Evolutionary conservation across 768 basidiomycete genomes (phyloP).

Genomic region (Termitomyces sp.): DNA sequence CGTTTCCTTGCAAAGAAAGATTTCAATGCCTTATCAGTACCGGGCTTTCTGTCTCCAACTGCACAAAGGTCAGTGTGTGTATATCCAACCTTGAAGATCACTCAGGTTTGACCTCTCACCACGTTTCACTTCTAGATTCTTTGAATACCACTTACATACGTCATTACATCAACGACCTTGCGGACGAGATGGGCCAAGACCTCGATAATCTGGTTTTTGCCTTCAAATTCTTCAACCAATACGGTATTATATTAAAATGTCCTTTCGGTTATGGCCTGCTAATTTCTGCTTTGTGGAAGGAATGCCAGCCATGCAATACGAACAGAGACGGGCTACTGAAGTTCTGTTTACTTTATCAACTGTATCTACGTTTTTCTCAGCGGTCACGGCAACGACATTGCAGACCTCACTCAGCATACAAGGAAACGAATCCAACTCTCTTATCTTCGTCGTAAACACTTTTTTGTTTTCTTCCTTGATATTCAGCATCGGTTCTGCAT

Average conservation of each 20-base stretch:
- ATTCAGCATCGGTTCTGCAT: slow-evolving; percentile 20
- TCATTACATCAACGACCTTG: slow-evolving; percentile 13
- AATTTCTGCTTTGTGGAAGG: slow-evolving; percentile 6
- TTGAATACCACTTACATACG: slow-evolving; percentile 7
- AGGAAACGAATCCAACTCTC: not conserved
- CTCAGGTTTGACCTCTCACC: not conserved
- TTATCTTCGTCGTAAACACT: slow-evolving; percentile 14
- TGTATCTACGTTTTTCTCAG: slow-evolving; percentile 24
- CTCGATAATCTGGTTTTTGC: slow-evolving; percentile 6
- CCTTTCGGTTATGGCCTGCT: not conserved
- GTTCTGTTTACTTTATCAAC: slow-evolving; percentile 14
- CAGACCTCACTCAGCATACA: slow-evolving; percentile 11
- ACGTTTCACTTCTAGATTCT: not conserved
- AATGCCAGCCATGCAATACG: slow-evolving; percentile 17
- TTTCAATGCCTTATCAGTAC: slow-evolving; percentile 3
- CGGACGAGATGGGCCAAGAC: slow-evolving; percentile 10
- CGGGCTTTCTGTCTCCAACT: slow-evolving; percentile 9
- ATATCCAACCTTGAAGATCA: not conserved
- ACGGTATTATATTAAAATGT: slow-evolving; percentile 4
- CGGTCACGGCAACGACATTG: slow-evolving; percentile 21
- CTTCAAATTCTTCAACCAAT: slow-evolving; percentile 14
- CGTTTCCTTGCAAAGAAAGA: not conserved
- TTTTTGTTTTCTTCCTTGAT: slow-evolving; percentile 22
- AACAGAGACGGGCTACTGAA: slow-evolving; percentile 13
- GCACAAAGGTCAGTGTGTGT: slow-evolving; percentile 7